These are phyloP conservation scores for Ascochyta pisi DNA, from an alignment of 2,329 filamentous ascomycete species.

Conservation along the genomic window DNA sequence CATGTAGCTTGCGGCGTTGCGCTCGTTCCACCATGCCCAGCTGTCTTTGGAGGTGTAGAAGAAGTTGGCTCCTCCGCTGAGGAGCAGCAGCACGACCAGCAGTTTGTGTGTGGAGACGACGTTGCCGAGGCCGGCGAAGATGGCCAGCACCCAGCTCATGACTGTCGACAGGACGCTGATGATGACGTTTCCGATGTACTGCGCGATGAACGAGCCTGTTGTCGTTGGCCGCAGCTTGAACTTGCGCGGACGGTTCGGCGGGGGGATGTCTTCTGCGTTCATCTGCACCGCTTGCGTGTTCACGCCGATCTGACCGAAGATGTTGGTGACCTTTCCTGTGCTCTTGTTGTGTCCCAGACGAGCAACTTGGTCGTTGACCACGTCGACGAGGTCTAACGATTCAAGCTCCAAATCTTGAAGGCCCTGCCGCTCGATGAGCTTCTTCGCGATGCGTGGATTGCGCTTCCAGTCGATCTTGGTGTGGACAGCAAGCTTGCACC, in stretches of 20 bases:
- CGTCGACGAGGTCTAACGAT: conserved; percentile 75
- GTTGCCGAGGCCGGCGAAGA: conserved; percentile 69
- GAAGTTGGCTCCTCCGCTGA: conserved; percentile 76
- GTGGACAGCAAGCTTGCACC: conserved; percentile 89
- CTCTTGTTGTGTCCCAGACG: conserved; percentile 75
- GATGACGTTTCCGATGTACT: conserved; percentile 73
- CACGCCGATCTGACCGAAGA: conserved; percentile 78
- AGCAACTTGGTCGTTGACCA: conserved; percentile 78
- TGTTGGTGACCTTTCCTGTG: conserved; percentile 78
- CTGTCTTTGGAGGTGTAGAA: conserved; percentile 76
- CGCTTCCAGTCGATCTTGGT: conserved; percentile 87
- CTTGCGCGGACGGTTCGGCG: conserved; percentile 46
- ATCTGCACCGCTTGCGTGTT: conserved; percentile 66
- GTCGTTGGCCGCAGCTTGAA: conserved; percentile 59
- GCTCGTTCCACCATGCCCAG: conserved; percentile 84
- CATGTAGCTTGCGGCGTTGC: conserved; percentile 83
- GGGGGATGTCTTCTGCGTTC: conserved; percentile 44
- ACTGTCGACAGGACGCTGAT: conserved; percentile 78
- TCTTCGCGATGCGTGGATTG: conserved; percentile 51
- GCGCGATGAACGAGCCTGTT: conserved; percentile 73
- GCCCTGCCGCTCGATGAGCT: conserved; percentile 68
- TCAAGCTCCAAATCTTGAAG: conserved; percentile 76
- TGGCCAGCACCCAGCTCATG: conserved; percentile 77
- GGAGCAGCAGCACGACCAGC: conserved; percentile 70
- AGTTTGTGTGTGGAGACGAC: conserved; percentile 76